Evolutionary conservation across 2,329 filamentous ascomycete genomes (phyloP).

Genomic region (Fusarium mangiferae): DNA sequence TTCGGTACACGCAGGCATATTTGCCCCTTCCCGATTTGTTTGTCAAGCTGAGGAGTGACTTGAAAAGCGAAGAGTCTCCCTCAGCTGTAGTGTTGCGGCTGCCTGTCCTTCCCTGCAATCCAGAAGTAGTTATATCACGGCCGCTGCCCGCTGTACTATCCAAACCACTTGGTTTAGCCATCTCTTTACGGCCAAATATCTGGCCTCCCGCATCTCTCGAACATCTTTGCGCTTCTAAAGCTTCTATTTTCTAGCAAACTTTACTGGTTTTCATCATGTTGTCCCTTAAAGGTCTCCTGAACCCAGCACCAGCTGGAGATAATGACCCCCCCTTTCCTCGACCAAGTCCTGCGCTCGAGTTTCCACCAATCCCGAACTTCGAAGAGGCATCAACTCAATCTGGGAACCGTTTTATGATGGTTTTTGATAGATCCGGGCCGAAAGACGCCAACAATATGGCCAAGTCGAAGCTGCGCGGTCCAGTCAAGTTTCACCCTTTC

Average conservation of each 20-base stretch:
- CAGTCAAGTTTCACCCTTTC: slow-evolving; percentile 78
- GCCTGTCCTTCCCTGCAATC: slow-evolving; percentile 41
- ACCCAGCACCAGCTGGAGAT: slow-evolving; percentile 63
- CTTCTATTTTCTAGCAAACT: slow-evolving; percentile 23
- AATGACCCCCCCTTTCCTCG: slow-evolving; percentile 50
- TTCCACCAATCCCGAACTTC: slow-evolving; percentile 22
- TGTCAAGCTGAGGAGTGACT: slow-evolving; percentile 42
- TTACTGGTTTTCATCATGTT: slow-evolving; percentile 60
- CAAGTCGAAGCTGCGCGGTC: slow-evolving; percentile 71
- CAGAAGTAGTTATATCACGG: slow-evolving; percentile 44
- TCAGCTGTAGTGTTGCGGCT: slow-evolving; percentile 31
- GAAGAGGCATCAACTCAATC: slow-evolving; percentile 11
- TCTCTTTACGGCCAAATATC: slow-evolving; percentile 18
- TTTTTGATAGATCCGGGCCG: slow-evolving; percentile 41
- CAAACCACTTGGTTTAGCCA: slow-evolving; percentile 37
- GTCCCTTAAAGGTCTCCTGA: slow-evolving; percentile 73
- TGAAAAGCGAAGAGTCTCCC: slow-evolving; percentile 37
- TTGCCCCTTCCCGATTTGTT: slow-evolving; percentile 39
- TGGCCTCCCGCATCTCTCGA: slow-evolving; percentile 20
- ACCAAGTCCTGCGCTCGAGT: slow-evolving; percentile 49
- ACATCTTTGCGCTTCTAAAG: slow-evolving; percentile 4
- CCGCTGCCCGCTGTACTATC: slow-evolving; percentile 41
- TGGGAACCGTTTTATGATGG: slow-evolving; percentile 22
- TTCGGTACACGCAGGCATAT: slow-evolving; percentile 29
- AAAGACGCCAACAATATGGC: slow-evolving; percentile 61